phyloP scores from a whole-genome alignment of 768 basidiomycete species.

The Pleurotus cornucopiae region DNA sequence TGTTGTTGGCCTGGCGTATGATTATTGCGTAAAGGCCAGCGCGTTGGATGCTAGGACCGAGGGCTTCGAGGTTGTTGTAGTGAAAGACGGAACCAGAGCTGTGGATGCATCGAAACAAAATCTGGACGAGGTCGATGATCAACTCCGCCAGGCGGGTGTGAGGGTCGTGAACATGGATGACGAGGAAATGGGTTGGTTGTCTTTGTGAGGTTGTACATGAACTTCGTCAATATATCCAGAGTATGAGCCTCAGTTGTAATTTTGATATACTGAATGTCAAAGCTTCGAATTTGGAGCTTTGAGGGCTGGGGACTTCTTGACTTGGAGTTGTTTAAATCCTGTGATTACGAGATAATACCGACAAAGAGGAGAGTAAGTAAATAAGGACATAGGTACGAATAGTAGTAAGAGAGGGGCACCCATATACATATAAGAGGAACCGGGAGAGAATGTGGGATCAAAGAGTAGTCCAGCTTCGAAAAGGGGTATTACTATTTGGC shows the following conservation, averaged over 20 bases:
- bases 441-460: background rate
- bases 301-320: too few relatives aligned
- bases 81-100: constrained; percentile 20
- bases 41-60: constrained; percentile 39
- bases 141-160: background rate
- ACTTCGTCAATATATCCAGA: too few relatives aligned
- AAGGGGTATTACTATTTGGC: constrained; percentile 4
- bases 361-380: background rate
- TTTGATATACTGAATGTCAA: too few relatives aligned
- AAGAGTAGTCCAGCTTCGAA: background rate
- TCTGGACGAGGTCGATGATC: background rate
- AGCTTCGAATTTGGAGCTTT: too few relatives aligned
- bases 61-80: constrained; percentile 24
- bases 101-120: constrained; percentile 15
- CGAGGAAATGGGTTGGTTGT: constrained; percentile 1
- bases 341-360: background rate
- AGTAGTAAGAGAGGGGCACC: constrained; percentile 1
- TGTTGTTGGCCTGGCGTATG: constrained; percentile 58
- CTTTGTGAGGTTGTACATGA: background rate
- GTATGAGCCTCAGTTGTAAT: too few relatives aligned
- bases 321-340: too few relatives aligned
- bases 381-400: constrained; percentile 8
- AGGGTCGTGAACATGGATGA: background rate
- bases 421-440: constrained; percentile 2
- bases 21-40: constrained; percentile 56